Conservation (phyloP, 2,329 filamentous ascomycete genomes). For the Phaeosphaeria sp. region DNA sequence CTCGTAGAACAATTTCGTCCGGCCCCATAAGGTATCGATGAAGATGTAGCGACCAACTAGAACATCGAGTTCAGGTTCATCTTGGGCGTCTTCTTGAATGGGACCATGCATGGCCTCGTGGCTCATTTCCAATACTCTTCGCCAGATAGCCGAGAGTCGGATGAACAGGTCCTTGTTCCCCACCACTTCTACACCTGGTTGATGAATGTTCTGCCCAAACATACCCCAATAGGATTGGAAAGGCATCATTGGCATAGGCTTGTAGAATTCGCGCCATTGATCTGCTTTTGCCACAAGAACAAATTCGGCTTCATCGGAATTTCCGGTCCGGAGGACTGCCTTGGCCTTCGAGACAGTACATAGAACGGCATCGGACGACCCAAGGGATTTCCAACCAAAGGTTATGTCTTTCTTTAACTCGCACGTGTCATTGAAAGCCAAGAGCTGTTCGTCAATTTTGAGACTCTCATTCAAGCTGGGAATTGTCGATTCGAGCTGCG, state of each 20-base stretch:
- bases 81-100: constrained; percentile 49
- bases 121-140: constrained; percentile 55
- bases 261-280: constrained; percentile 56
- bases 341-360: background rate
- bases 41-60: constrained; percentile 57
- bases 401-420: background rate
- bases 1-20: constrained; percentile 59
- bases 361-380: background rate
- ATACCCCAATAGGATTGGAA: constrained; percentile 56
- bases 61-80: constrained; percentile 48
- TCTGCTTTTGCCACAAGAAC: constrained; percentile 50
- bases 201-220: constrained; percentile 58
- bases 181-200: constrained; percentile 55
- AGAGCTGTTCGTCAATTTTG: background rate
- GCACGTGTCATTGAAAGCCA: background rate
- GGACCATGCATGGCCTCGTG: constrained; percentile 57
- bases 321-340: background rate
- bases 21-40: constrained; percentile 55
- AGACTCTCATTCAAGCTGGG: background rate
- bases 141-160: constrained; percentile 55
- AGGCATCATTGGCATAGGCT: constrained; percentile 50
- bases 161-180: constrained; percentile 56
- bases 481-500: background rate
- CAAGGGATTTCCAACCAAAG: background rate
- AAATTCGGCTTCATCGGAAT: constrained; percentile 39